Percentiles rank a stretch among this genome's conserved stretches.
These are phyloP conservation scores for Trichophyton benhamiae DNA, from an alignment of 2,329 filamentous ascomycete species.

Conservation along the genomic window DNA sequence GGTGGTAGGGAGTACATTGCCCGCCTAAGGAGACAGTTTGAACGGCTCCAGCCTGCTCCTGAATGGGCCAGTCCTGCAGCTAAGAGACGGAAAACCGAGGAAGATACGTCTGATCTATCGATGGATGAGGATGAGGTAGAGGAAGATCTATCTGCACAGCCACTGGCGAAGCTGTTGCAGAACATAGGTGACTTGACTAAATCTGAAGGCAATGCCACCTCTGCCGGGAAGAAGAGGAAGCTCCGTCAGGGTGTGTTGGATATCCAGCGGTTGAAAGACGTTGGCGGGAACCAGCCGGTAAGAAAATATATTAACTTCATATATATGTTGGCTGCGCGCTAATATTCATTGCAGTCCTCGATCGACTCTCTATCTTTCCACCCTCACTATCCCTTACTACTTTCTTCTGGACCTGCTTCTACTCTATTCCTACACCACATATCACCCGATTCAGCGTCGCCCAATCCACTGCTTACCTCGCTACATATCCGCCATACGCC, in stretches of 20 bases:
- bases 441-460: constrained; percentile 59
- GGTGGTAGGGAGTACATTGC: constrained; percentile 74
- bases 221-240: constrained; percentile 52
- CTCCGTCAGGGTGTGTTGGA: constrained; percentile 78
- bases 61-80: constrained; percentile 45
- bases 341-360: constrained; percentile 40
- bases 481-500: constrained; percentile 75
- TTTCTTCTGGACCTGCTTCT: constrained; percentile 77
- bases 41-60: constrained; percentile 48
- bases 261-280: constrained; percentile 79
- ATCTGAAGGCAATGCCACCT: constrained; percentile 34
- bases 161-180: constrained; percentile 68
- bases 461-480: constrained; percentile 82
- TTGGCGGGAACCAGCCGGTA: constrained; percentile 61
- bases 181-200: constrained; percentile 55
- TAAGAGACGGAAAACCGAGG: constrained; percentile 31
- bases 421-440: constrained; percentile 85
- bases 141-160: constrained; percentile 54
- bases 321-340: neutral
- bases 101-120: constrained; percentile 31
- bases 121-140: constrained; percentile 47
- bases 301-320: neutral
- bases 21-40: constrained; percentile 65
- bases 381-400: constrained; percentile 71
- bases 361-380: constrained; percentile 83